Percentiles rank a stretch among this genome's conserved stretches.
Conservation (phyloP, 345 rosid species). For the Pugionium dolabratum region DNA sequence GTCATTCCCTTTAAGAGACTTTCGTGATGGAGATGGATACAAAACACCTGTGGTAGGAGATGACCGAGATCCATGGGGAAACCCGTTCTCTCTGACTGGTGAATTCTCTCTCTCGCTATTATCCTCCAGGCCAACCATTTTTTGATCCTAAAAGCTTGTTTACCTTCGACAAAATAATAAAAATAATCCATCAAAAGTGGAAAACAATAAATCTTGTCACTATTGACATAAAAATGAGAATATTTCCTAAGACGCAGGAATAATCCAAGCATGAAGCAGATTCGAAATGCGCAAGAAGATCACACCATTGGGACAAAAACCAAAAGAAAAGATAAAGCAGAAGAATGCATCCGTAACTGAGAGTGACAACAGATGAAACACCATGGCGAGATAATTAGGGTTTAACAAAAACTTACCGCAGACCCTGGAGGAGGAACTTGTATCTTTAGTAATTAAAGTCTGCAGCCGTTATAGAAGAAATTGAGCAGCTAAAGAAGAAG, state of each 20-base stretch:
- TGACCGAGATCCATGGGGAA: slow-evolving; percentile 55
- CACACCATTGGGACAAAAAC: not conserved
- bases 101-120: slow-evolving; percentile 57
- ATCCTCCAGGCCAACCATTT: slow-evolving; percentile 70
- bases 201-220: not conserved
- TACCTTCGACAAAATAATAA: slow-evolving; percentile 18
- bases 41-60: slow-evolving; percentile 49
- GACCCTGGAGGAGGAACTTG: slow-evolving; percentile 28
- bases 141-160: slow-evolving; percentile 25
- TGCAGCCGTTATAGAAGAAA: slow-evolving; percentile 25
- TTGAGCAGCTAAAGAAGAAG: slow-evolving; percentile 24
- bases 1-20: slow-evolving; percentile 63
- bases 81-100: slow-evolving; percentile 58
- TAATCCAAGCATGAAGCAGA: not conserved
- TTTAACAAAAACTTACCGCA: slow-evolving; percentile 26
- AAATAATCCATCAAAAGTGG: not conserved
- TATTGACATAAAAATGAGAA: slow-evolving; percentile 15
- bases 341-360: slow-evolving; percentile 12
- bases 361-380: slow-evolving; percentile 6
- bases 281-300: not conserved
- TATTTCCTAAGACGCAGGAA: not conserved
- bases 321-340: not conserved
- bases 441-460: not conserved
- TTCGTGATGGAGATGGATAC: slow-evolving; percentile 38
- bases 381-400: slow-evolving; percentile 31